Conservation (phyloP, 768 basidiomycete genomes). For the Mycena vulgaris region DNA sequence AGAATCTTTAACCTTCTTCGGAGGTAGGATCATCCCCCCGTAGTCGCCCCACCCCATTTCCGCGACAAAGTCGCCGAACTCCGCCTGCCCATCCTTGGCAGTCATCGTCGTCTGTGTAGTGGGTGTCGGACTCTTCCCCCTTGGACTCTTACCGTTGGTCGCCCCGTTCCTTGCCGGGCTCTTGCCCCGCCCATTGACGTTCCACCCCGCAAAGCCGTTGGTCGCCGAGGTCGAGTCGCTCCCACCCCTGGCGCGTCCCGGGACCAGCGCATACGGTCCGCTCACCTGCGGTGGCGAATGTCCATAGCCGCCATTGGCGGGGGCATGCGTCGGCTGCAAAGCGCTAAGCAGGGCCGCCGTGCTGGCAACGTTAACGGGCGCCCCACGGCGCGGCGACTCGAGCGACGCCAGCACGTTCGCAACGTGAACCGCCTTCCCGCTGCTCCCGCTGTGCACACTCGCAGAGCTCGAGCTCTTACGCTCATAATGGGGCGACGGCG, state of each 20-base stretch:
- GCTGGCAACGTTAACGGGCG: slow-evolving; percentile 33
- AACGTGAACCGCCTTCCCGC: slow-evolving; percentile 28
- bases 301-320: background rate
- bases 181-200: slow-evolving; percentile 43
- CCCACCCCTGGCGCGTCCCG: slow-evolving; percentile 47
- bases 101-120: slow-evolving; percentile 24
- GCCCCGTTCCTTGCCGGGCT: slow-evolving; percentile 7
- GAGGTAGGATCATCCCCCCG: slow-evolving; percentile 31
- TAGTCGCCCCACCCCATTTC: slow-evolving; percentile 36
- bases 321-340: slow-evolving; percentile 9
- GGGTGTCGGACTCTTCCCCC: slow-evolving; percentile 29
- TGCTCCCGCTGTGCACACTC: slow-evolving; percentile 23
- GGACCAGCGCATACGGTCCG: slow-evolving; percentile 47
- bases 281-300: slow-evolving; percentile 29
- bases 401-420: slow-evolving; percentile 44
- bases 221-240: slow-evolving; percentile 36
- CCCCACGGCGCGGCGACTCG: slow-evolving; percentile 44
- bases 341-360: slow-evolving; percentile 22
- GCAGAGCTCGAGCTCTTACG: slow-evolving; percentile 24
- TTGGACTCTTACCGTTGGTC: slow-evolving; percentile 10
- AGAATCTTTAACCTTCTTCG: slow-evolving; percentile 30
- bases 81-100: slow-evolving; percentile 14
- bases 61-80: slow-evolving; percentile 34
- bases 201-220: slow-evolving; percentile 36
- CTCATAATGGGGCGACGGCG: slow-evolving; percentile 30